Percentiles rank a stretch among this genome's conserved stretches.
Evolutionary conservation across 768 basidiomycete species (phyloP).

Genomic region (Fomitopsis serialis): DNA sequence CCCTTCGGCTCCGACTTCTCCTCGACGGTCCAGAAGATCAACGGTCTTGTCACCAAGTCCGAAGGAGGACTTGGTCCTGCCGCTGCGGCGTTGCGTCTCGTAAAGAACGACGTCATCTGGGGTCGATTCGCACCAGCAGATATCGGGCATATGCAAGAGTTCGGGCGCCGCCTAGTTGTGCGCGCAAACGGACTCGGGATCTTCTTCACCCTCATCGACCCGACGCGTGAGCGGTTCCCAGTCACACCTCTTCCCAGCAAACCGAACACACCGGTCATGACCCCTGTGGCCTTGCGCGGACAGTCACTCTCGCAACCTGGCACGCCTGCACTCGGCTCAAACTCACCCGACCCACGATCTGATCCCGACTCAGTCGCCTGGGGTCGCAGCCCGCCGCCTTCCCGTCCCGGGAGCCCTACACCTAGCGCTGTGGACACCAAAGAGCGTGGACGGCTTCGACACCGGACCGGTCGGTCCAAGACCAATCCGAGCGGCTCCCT

Average conservation of each 20-base stretch:
- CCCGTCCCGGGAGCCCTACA: background rate
- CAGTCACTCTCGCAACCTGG: constrained; percentile 22
- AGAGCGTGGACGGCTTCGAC: too few species aligned
- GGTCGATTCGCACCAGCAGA: constrained; percentile 55
- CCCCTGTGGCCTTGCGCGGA: constrained; percentile 24
- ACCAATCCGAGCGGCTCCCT: background rate
- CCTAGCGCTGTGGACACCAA: background rate
- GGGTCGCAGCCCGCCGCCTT: background rate
- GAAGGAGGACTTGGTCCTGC: constrained; percentile 51
- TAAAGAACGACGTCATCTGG: constrained; percentile 58
- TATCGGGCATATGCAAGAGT: constrained; percentile 43
- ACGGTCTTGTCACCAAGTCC: constrained; percentile 27
- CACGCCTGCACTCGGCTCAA: constrained; percentile 25
- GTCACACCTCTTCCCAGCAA: constrained; percentile 21
- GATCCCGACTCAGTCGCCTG: background rate
- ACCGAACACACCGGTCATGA: constrained; percentile 38
- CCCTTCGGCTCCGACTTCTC: constrained; percentile 37
- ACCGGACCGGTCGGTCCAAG: background rate
- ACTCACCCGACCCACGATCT: background rate
- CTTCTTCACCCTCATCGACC: constrained; percentile 63
- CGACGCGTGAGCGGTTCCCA: constrained; percentile 50
- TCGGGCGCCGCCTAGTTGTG: constrained; percentile 45
- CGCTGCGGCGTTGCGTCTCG: constrained; percentile 44
- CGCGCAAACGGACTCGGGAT: constrained; percentile 59
- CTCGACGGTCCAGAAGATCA: constrained; percentile 29